Conservation (phyloP, 179 eudicot genomes). For the Heliamphora pulchella region DNA sequence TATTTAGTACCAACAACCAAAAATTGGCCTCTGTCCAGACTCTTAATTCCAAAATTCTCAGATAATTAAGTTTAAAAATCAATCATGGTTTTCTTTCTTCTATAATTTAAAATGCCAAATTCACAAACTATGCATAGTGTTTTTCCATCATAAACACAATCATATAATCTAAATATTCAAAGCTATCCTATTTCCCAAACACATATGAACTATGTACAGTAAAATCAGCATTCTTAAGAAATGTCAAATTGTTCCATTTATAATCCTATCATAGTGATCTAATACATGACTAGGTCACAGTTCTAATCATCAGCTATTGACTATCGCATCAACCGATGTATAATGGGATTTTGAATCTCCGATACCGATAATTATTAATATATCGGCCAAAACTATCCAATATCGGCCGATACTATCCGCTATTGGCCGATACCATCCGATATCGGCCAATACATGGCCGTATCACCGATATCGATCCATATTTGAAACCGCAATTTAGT, state of each 20-base stretch:
- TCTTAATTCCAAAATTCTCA: neutral
- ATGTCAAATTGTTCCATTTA: neutral
- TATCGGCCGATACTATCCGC: too few species aligned
- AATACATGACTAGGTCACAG: neutral
- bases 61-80: neutral
- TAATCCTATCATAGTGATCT: neutral
- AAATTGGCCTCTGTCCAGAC: neutral
- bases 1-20: neutral
- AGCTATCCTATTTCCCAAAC: neutral
- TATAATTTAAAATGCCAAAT: neutral
- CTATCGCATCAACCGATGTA: too few species aligned
- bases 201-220: neutral
- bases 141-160: neutral
- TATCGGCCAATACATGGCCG: too few species aligned
- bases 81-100: neutral
- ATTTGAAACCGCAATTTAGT: too few species aligned
- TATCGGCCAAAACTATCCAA: too few species aligned
- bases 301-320: too few species aligned
- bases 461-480: too few species aligned
- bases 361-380: too few species aligned
- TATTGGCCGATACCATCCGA: too few species aligned
- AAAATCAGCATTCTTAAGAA: neutral
- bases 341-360: too few species aligned
- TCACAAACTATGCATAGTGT: neutral
- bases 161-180: neutral